Percentiles rank a stretch among this genome's conserved stretches.
phyloP scores from a whole-genome alignment of 1,284 basidiomycete genomes.

The Acaromyces ingoldii region DNA sequence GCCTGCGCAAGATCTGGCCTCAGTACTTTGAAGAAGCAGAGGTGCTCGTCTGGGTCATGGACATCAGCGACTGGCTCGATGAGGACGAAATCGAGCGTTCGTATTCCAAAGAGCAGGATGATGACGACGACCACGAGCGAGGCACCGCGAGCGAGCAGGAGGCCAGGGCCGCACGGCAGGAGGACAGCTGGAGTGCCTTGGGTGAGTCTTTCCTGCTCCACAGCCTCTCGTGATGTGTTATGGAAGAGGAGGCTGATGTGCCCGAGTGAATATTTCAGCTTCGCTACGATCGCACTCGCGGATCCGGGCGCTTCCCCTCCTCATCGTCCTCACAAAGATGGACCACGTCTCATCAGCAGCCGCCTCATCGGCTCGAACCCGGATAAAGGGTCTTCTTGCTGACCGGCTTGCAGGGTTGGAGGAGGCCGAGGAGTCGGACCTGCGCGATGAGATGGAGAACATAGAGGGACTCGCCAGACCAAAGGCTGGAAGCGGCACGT shows the following conservation, averaged over 20 bases:
- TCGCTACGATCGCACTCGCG: background rate
- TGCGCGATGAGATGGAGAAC: background rate
- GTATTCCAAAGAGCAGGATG: background rate
- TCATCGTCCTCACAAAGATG: background rate
- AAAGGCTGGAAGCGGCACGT: background rate
- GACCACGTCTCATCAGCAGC: background rate
- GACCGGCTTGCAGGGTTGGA: background rate
- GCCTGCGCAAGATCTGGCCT: background rate
- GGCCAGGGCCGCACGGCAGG: background rate
- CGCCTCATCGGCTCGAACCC: background rate
- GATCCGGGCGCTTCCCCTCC: background rate
- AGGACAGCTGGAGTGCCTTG: background rate
- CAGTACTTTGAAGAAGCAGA: slow-evolving; percentile 4
- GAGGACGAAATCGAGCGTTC: background rate
- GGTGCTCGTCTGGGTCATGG: slow-evolving; percentile 3
- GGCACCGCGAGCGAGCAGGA: background rate
- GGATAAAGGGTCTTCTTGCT: background rate
- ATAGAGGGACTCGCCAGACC: background rate
- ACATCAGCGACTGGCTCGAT: background rate
- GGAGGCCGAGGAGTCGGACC: background rate
- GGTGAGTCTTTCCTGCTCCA: background rate
- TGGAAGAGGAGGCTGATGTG: background rate
- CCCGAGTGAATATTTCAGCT: background rate
- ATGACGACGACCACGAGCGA: background rate
- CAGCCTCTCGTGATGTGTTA: background rate